Conservation (phyloP, 345 rosid species). For the Lepidium sativum region DNA sequence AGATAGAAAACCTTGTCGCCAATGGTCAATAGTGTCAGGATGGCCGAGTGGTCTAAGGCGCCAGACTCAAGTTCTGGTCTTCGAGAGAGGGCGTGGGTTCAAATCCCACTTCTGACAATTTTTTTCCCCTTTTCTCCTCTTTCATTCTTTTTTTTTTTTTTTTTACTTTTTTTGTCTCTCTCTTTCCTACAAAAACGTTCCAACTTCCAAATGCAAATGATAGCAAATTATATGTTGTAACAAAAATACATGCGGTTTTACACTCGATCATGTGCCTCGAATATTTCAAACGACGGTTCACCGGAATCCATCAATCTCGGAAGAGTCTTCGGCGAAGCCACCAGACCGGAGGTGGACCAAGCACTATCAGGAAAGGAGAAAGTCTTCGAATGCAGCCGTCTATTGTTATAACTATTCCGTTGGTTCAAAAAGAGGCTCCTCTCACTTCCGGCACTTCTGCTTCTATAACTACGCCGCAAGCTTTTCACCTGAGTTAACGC, state of each 20-base stretch:
- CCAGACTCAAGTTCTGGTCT: constrained; percentile 84
- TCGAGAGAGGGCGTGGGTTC: constrained; percentile 31
- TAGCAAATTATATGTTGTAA: not conserved
- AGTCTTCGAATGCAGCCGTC: constrained; percentile 20
- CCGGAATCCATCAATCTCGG: constrained; percentile 20
- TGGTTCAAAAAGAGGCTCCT: constrained; percentile 6
- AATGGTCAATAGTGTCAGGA: constrained; percentile 33
- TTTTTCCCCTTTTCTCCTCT: too few relatives aligned
- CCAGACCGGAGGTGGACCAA: not conserved
- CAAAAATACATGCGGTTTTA: not conserved
- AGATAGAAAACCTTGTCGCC: too few relatives aligned
- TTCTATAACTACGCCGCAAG: constrained; percentile 40
- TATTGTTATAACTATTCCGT: constrained; percentile 14
- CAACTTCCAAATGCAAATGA: too few relatives aligned
- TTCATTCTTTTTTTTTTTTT: not conserved
- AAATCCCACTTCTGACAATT: constrained; percentile 26
- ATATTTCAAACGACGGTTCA: constrained; percentile 26
- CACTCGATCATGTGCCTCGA: constrained; percentile 24
- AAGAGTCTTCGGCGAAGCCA: constrained; percentile 19
- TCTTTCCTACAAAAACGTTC: too few relatives aligned
- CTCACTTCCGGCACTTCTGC: constrained; percentile 32
- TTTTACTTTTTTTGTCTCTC: not conserved
- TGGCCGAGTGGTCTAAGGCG: constrained; percentile 93
- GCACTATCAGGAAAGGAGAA: constrained; percentile 31
- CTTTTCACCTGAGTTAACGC: constrained; percentile 41